phyloP scores from a whole-genome alignment of 2,329 filamentous ascomycete genomes.

The Triangularia setosa region DNA sequence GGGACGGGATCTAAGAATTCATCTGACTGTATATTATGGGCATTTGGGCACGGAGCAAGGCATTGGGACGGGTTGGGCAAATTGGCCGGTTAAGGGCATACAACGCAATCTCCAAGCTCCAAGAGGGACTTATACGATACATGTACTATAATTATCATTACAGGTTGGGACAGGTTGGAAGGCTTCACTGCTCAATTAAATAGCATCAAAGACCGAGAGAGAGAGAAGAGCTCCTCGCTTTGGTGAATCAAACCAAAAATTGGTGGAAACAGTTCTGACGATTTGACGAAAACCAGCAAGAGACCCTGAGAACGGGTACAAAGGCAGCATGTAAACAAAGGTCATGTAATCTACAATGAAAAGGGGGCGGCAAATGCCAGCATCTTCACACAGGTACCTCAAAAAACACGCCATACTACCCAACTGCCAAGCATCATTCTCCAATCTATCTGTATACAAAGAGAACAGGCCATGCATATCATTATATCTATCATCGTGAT shows the following conservation, averaged over 20 bases:
- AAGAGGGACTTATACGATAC: neutral
- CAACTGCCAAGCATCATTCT: neutral
- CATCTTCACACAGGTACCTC: neutral
- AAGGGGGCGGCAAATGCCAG: neutral
- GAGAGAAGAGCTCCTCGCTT: neutral
- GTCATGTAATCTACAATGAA: neutral
- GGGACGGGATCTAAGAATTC: neutral
- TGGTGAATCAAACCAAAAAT: neutral
- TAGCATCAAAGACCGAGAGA: neutral
- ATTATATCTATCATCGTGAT: neutral
- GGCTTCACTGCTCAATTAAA: neutral
- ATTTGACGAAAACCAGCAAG: too few relatives aligned
- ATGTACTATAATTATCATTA: neutral
- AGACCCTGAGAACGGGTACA: neutral
- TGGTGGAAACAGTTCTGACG: too few relatives aligned
- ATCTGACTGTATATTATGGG: neutral
- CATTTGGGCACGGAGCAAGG: neutral
- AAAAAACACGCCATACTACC: neutral
- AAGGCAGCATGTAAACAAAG: neutral
- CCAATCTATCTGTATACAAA: neutral
- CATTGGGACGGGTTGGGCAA: neutral
- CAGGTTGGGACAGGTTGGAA: neutral
- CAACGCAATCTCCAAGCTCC: neutral
- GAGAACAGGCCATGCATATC: neutral
- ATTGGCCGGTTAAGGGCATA: neutral